Evolutionary conservation across 139 green algal species (phyloP), one percentile per base, ranked within the genome.

Genomic region (Pseudopediastrum boryanum): DNA sequence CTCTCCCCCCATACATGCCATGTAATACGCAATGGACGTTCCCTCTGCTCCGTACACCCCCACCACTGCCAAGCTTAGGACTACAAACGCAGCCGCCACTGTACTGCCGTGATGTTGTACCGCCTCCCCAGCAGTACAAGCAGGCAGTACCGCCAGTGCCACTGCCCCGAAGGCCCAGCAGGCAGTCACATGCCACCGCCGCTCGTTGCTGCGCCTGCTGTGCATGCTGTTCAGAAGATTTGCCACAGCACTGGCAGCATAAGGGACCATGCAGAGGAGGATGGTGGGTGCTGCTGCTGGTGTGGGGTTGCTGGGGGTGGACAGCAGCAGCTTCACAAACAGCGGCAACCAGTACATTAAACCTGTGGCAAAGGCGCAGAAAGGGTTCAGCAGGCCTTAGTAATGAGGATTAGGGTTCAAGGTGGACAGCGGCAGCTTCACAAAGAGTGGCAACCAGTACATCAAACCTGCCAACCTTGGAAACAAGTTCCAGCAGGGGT

Each of bases 11-110:
- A 78, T 78, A 25, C 65, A 13, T 16, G 70, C 51, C 2, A 78
- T 36, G 52, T 78, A 78, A 38, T 78, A 78, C 36, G 36, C 54
- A 38, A 78, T 38, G 9, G 48, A 67, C 27, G 66, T 67, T n/a
- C 70, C 70, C 52, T 78, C 70, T 19, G 66, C 70, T 2, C 70
- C 70, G 41, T 68, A 78, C 36, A 78, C 52, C 36, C 70, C 70
- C 6, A 78, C 36, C 19, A 78, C 70, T 6, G 46, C 70, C 3
- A 65, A 38, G 10, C 38, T 78, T 21, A 78, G 70, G 36, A 78
- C 36, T 16, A 50, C 21, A 25, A 78, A 78, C 6, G 48, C 29
- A 16, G 31, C 70, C 0, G 21, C 33, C 21, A 38, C 33, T n/a
- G n/a, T n/a, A 31, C 38, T 41, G 23, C 31, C 41, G n/a, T 67